Conservation (phyloP, 2,329 filamentous ascomycete species). For the Arthrinium puccinioides region DNA sequence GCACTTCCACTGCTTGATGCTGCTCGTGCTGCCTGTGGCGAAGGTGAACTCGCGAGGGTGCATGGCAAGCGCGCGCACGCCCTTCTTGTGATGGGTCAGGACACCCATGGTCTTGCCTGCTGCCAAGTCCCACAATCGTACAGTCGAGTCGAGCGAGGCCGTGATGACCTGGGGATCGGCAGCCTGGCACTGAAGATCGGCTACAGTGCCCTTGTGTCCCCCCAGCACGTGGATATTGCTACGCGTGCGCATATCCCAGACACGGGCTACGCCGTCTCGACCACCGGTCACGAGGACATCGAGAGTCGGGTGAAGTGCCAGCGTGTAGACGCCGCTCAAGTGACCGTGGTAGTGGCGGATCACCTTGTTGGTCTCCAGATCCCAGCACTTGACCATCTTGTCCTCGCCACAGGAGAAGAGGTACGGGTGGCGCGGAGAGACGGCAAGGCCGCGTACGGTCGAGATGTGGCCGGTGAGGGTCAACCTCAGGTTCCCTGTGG, state of each 20-base stretch:
- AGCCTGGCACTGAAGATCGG: conserved; percentile 87
- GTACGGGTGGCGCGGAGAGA: conserved; percentile 90
- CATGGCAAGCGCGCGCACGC: conserved; percentile 73
- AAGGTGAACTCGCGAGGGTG: conserved; percentile 97
- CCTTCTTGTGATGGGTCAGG: conserved; percentile 97
- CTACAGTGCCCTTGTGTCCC: conserved; percentile 86
- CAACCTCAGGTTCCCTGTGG: conserved; percentile 73
- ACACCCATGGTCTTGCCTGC: conserved; percentile 95
- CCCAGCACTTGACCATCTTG: conserved; percentile 99
- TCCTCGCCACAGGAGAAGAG: conserved; percentile 97
- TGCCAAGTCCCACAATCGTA: conserved; percentile 90
- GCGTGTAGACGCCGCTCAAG: conserved; percentile 88
- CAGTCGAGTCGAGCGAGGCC: conserved; percentile 84
- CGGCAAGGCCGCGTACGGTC: conserved; percentile 83
- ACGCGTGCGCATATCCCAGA: conserved; percentile 97
- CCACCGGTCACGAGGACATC: conserved; percentile 94
- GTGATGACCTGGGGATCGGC: conserved; percentile 94
- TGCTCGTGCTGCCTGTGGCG: conserved; percentile 81
- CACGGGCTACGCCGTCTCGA: conserved; percentile 85
- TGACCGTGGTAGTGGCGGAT: conserved; percentile 97
- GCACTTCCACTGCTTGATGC: conserved; percentile 99
- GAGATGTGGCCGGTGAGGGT: conserved; percentile 93
- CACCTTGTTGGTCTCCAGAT: conserved; percentile 98
- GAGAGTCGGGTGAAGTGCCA: conserved; percentile 87
- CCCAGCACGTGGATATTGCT: conserved; percentile 91